Evolutionary conservation across 129 eudicot species (phyloP).

Genomic region (Pittosporum tobira): DNA sequence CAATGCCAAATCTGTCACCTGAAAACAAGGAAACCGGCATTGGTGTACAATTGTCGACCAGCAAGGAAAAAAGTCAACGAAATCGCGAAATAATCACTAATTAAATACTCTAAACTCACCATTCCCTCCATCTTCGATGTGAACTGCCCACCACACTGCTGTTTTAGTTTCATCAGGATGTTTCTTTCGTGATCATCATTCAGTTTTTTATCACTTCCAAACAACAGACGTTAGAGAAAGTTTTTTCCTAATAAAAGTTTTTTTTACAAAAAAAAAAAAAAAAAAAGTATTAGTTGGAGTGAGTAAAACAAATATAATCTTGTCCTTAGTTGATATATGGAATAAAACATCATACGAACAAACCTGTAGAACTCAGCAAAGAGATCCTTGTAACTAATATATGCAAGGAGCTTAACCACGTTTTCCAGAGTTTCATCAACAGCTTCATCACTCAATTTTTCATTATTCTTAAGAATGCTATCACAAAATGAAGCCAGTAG

Average conservation of each 20-base stretch:
- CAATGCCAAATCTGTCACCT: too few species aligned
- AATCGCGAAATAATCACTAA: too few species aligned
- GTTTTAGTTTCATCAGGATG: conserved; percentile 61
- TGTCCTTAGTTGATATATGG: background rate
- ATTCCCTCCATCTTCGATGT: conserved; percentile 95
- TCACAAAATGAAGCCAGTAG: conserved; percentile 58
- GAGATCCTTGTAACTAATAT: conserved; percentile 71
- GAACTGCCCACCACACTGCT: too few species aligned
- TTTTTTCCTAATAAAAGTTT: conserved; percentile 37
- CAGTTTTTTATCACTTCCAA: conserved; percentile 75
- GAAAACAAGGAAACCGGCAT: background rate
- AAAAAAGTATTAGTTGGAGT: background rate
- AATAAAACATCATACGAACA: background rate
- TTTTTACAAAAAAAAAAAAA: too few species aligned
- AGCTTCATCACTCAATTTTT: conserved; percentile 72
- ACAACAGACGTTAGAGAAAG: conserved; percentile 69
- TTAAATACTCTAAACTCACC: conserved; percentile 42
- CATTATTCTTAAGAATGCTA: conserved; percentile 61
- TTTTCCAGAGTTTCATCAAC: conserved; percentile 77
- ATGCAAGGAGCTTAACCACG: conserved; percentile 70
- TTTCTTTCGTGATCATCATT: conserved; percentile 78
- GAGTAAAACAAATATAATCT: too few species aligned
- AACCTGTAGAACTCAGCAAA: conserved; percentile 78
- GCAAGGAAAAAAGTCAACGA: background rate
- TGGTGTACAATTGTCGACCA: background rate